A percentile compares a stretch with the other conserved stretches of the same genome.
These are phyloP conservation scores for Brassica cretica DNA, from an alignment of 345 rosid genomes.

Conservation along the genomic window DNA sequence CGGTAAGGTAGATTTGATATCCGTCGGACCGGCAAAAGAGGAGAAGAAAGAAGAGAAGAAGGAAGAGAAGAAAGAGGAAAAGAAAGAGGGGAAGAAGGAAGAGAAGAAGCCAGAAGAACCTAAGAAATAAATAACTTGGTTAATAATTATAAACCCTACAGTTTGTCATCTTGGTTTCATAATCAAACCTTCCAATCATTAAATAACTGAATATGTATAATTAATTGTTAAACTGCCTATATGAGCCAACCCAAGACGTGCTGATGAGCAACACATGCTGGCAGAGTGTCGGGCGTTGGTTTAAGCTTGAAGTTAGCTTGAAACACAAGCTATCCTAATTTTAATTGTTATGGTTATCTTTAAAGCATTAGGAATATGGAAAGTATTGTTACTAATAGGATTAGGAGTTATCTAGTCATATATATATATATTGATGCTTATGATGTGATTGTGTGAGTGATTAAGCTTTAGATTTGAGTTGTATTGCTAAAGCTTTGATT, in stretches of 20 bases:
- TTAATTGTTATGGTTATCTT: too few relatives aligned
- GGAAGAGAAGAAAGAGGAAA: constrained; percentile 58
- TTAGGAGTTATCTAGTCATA: too few relatives aligned
- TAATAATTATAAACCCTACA: neutral
- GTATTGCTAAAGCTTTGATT: too few relatives aligned
- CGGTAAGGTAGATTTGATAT: constrained; percentile 83
- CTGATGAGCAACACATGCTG: neutral
- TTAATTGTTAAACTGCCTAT: neutral
- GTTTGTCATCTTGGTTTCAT: neutral
- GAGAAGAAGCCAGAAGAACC: constrained; percentile 38
- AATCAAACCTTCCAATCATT: neutral
- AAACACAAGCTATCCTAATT: too few relatives aligned
- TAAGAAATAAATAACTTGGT: constrained; percentile 36
- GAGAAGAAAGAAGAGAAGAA: constrained; percentile 85
- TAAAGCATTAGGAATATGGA: too few relatives aligned
- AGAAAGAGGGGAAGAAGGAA: constrained; percentile 60
- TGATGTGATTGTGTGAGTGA: too few relatives aligned
- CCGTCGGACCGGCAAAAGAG: constrained; percentile 93
- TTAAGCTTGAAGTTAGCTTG: too few relatives aligned
- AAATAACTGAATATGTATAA: constrained; percentile 7
- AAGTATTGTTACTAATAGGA: too few relatives aligned
- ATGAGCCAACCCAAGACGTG: neutral
- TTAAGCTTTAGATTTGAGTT: too few relatives aligned
- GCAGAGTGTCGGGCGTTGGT: neutral
- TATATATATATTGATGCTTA: too few relatives aligned